A percentile compares a stretch with the other conserved stretches of the same genome.
These are phyloP conservation scores for Candolleomyces efflorescens DNA, from an alignment of 768 basidiomycete species.

Conservation along the genomic window DNA sequence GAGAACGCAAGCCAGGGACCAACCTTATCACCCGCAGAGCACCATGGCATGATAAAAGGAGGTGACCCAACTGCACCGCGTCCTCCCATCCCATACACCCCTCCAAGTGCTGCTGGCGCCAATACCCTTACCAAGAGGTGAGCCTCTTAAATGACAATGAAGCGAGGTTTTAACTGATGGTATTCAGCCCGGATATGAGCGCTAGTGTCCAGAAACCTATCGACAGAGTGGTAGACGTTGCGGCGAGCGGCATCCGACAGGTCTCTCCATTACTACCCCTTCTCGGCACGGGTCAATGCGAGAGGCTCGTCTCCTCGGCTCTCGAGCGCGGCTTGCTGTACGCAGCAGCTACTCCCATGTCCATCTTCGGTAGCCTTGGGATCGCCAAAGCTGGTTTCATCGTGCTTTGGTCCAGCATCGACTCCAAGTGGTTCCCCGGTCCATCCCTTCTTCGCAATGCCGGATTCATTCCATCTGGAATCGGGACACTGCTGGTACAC, in stretches of 20 bases:
- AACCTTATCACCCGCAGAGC: too few species aligned
- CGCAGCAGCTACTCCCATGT: conserved; percentile 20
- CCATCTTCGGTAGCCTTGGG: conserved; percentile 20
- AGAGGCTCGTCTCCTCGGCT: conserved; percentile 16
- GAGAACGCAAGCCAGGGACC: too few species aligned
- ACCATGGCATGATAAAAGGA: too few species aligned
- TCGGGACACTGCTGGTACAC: not conserved
- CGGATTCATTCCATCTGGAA: not conserved
- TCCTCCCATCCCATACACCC: too few species aligned
- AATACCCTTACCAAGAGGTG: too few species aligned
- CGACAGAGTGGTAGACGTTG: not conserved
- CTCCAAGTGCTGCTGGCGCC: too few species aligned
- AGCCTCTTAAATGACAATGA: too few species aligned
- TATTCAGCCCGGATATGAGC: not conserved
- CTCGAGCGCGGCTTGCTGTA: conserved; percentile 17
- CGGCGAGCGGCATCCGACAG: conserved; percentile 18
- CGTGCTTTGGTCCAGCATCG: conserved; percentile 10
- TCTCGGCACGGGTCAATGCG: conserved; percentile 21
- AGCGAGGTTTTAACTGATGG: too few species aligned
- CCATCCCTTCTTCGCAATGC: not conserved
- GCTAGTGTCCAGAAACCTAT: not conserved
- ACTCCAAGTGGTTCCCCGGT: not conserved
- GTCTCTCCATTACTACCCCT: conserved; percentile 21
- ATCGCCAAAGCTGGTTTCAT: conserved; percentile 16
- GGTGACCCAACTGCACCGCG: too few species aligned